Percentiles rank a stretch among this genome's conserved stretches.
phyloP scores from a whole-genome alignment of 768 basidiomycete genomes.

The Pleurotus tuoliensis region DNA sequence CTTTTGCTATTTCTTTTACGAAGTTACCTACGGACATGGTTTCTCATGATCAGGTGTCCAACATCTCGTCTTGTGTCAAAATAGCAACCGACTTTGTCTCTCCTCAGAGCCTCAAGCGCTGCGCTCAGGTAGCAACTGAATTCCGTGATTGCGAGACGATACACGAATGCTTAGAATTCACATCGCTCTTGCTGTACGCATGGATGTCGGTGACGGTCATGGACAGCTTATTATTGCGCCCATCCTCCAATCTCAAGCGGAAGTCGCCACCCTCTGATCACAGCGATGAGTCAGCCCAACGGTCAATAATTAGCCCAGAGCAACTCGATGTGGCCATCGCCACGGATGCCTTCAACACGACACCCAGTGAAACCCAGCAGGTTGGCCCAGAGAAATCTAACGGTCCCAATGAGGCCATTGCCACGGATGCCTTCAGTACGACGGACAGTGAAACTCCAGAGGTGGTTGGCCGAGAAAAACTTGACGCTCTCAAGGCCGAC shows the following conservation, averaged over 20 bases:
- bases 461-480: no score
- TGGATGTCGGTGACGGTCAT: background rate
- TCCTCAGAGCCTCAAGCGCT: background rate
- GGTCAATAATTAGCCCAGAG: no score
- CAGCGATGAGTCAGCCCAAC: no score
- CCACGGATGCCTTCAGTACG: no score
- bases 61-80: constrained; percentile 2
- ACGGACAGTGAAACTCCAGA: no score
- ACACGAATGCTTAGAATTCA: background rate
- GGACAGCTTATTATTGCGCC: background rate
- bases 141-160: background rate
- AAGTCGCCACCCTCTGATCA: background rate
- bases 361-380: no score
- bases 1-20: background rate
- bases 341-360: no score
- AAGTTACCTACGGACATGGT: background rate
- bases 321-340: no score
- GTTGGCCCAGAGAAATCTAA: no score
- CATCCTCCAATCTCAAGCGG: background rate
- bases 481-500: no score
- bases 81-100: constrained; percentile 6
- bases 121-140: background rate
- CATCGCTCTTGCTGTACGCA: background rate
- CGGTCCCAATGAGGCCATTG: no score
- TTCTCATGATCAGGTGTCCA: background rate